Evolutionary conservation across 306 rosid species (phyloP).

Genomic region (Vachellia collinsii): DNA sequence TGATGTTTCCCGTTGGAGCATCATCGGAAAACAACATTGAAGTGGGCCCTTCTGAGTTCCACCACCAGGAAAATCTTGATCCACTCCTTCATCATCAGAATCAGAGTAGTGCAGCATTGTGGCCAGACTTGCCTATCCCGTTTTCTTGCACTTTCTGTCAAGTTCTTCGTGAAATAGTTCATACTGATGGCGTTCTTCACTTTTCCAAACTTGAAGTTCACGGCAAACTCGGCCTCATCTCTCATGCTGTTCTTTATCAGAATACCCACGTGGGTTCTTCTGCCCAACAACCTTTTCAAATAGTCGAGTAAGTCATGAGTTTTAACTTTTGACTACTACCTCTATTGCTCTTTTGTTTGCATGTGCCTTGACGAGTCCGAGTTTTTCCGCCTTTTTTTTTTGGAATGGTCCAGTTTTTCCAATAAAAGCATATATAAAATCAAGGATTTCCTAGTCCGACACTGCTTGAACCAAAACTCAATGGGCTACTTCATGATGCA

Average conservation of each 20-base stretch:
- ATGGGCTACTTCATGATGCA: conserved; percentile 48
- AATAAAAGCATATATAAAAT: conserved; percentile 48
- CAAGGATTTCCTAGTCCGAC: conserved; percentile 47
- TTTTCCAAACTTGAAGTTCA: background rate
- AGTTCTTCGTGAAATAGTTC: conserved; percentile 65
- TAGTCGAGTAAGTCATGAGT: conserved; percentile 58
- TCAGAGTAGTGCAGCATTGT: background rate
- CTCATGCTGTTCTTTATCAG: conserved; percentile 58
- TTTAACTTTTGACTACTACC: background rate
- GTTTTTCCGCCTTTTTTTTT: background rate
- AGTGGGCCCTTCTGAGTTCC: conserved; percentile 35
- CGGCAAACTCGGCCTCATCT: background rate
- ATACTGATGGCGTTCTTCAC: conserved; percentile 45
- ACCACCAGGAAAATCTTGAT: background rate
- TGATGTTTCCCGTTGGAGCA: background rate
- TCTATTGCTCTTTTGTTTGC: background rate
- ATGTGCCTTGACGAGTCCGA: background rate
- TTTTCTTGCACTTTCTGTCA: conserved; percentile 59
- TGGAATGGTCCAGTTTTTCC: conserved; percentile 49
- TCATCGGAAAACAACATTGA: background rate
- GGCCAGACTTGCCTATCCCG: conserved; percentile 49
- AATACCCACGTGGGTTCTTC: conserved; percentile 28
- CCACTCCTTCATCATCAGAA: background rate
- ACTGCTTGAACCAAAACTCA: conserved; percentile 44
- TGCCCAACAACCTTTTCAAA: conserved; percentile 31